Evolutionary conservation across 345 rosid genomes (phyloP).

Genomic region (Tarenaya hassleriana): DNA sequence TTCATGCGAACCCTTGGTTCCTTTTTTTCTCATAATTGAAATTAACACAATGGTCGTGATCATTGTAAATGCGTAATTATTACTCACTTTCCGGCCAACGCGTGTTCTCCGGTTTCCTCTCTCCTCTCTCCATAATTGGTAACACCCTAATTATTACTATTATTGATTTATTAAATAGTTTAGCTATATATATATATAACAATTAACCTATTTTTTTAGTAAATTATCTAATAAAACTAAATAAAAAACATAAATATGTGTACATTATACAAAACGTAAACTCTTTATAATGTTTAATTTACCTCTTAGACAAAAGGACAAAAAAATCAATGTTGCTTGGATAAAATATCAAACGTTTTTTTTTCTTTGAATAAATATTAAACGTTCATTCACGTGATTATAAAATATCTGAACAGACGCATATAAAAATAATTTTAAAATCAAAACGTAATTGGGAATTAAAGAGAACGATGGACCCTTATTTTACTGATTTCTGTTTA

Average conservation of each 20-base stretch:
- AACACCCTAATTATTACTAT: not conserved
- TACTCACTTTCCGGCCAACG: slow-evolving; percentile 30
- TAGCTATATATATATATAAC: too few relatives aligned
- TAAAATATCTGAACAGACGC: not conserved
- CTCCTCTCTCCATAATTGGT: not conserved
- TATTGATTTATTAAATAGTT: not conserved
- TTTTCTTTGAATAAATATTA: too few relatives aligned
- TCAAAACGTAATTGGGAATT: not conserved
- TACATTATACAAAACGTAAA: too few relatives aligned
- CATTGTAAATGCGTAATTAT: slow-evolving; percentile 15
- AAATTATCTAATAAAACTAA: too few relatives aligned
- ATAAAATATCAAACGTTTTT: too few relatives aligned
- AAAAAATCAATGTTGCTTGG: too few relatives aligned
- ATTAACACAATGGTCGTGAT: slow-evolving; percentile 20
- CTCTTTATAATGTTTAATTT: too few relatives aligned
- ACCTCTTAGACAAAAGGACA: too few relatives aligned
- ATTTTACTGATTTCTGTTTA: too few relatives aligned
- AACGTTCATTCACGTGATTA: too few relatives aligned
- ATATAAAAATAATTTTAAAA: not conserved
- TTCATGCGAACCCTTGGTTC: slow-evolving; percentile 11
- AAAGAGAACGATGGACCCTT: not conserved
- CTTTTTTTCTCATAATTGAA: slow-evolving; percentile 21
- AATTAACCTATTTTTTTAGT: too few relatives aligned
- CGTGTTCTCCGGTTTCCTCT: slow-evolving; percentile 20
- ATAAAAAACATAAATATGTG: too few relatives aligned